Evolutionary conservation across 75 land plant genomes (phyloP), one percentile per base, ranked within the genome.

Genomic region (Cupressus sempervirens): DNA sequence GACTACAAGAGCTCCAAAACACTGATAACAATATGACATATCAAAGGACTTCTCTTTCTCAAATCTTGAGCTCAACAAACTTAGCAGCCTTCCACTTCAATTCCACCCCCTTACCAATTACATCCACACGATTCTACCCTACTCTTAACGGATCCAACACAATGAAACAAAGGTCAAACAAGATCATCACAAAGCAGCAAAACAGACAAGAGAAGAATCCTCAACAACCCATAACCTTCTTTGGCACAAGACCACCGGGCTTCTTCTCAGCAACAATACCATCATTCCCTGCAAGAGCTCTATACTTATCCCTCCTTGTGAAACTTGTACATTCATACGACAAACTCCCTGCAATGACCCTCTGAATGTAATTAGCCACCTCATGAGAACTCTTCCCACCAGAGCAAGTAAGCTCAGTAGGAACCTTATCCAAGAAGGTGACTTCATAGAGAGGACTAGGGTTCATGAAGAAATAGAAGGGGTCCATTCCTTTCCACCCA

Each of bases 291-390:
- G 92, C 95, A 41, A 95, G 87, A 41, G 76, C 73, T 81, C 46
- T 62, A 85, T 95, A 93, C 88, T 95, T 95, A 74, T 95, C 96
- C 88, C 84, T 92, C 82, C 95, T 89, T 0, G 95, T 95, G 15
- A 93, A 86, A 38, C 48, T 86, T 7, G 97, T 95, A 89, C 97
- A 93, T 84, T 91, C 91, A 84, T 86, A 95, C 4, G 88, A 87
- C 35, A 95, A 76, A 7, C 91, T 85, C 3, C 40, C 67, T 0
- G 88, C 97, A 26, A 95, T 85, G 81, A 86, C 26, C 70, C 86
- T 83, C 87, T 95, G 97, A 35, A 91, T 90, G 62, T 92, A 76
- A 73, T 93, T 93, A 1, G 97, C 97, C 54, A 95, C 94, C 26
- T 95, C 94, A 67, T 84, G 40, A 10, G 89, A 84, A 2, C 89